Percentiles rank a stretch among this genome's conserved stretches.
Conservation (phyloP, 2,329 filamentous ascomycete species). For the Penicillium sp. region DNA sequence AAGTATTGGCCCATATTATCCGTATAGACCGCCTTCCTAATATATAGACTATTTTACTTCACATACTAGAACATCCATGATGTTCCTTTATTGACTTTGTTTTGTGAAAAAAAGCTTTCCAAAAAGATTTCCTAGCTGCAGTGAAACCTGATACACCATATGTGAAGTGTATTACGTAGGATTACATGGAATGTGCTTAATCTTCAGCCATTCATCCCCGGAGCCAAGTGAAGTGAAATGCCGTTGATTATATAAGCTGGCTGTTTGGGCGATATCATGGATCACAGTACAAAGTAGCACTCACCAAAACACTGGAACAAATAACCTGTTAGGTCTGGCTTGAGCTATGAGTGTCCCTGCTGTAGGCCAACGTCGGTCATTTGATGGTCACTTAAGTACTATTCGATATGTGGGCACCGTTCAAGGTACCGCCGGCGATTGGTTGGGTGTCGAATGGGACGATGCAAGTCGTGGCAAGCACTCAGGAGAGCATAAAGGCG, state of each 20-base stretch:
- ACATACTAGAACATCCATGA: neutral
- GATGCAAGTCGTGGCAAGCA: slow-evolving; percentile 84
- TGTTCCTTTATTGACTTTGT: neutral
- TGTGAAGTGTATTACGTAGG: neutral
- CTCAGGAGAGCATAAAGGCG: slow-evolving; percentile 75
- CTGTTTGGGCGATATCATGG: slow-evolving; percentile 1
- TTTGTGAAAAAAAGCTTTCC: no score
- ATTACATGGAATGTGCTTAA: neutral
- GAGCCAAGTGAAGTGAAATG: neutral
- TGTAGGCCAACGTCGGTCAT: slow-evolving; percentile 76
- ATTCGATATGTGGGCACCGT: slow-evolving; percentile 80
- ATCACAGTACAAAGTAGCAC: slow-evolving; percentile 1
- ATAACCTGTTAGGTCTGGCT: neutral
- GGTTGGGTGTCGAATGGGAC: slow-evolving; percentile 98
- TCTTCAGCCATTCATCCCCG: neutral
- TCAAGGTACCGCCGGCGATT: slow-evolving; percentile 71
- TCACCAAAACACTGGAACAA: neutral
- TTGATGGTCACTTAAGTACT: slow-evolving; percentile 74
- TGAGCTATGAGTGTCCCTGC: slow-evolving; percentile 8
- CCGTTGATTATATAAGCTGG: slow-evolving; percentile 29
- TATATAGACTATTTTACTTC: no score
- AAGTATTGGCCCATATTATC: neutral
- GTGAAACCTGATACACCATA: no score
- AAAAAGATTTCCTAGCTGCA: neutral
- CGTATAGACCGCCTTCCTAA: neutral